A percentile compares a stretch with the other conserved stretches of the same genome.
These are phyloP conservation scores for Yamadazyma nakazawae DNA, from an alignment of 805 yeast species.

Conservation along the genomic window DNA sequence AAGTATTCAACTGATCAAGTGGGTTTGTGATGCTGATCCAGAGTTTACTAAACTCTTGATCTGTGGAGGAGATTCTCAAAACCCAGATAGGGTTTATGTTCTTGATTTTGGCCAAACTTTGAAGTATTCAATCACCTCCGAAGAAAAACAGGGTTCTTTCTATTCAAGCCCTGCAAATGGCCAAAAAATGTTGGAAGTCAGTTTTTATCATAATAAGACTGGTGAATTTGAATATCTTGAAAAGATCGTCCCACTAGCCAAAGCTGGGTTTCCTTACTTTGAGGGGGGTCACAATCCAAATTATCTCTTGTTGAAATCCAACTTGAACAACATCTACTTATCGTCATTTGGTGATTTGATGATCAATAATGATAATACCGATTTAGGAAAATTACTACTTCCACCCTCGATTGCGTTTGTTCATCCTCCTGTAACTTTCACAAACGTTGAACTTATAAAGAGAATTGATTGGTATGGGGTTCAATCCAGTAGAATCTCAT, in stretches of 20 bases:
- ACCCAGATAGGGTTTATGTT: conserved; percentile 35
- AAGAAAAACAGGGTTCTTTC: conserved; percentile 75
- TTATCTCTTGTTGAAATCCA: conserved; percentile 54
- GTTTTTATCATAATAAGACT: conserved; percentile 19
- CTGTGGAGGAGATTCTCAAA: conserved; percentile 58
- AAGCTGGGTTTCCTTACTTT: conserved; percentile 63
- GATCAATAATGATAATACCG: conserved; percentile 17
- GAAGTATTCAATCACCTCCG: conserved; percentile 74
- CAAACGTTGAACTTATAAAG: conserved; percentile 51
- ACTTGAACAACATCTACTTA: conserved; percentile 63
- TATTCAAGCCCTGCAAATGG: conserved; percentile 59
- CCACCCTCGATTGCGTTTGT: conserved; percentile 82
- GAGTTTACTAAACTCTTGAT: conserved; percentile 73
- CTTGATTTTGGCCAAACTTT: conserved; percentile 81
- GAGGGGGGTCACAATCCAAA: conserved; percentile 77
- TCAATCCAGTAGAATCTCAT: conserved; percentile 38
- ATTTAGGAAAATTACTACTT: conserved; percentile 39
- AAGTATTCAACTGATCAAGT: conserved; percentile 52
- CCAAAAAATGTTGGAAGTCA: conserved; percentile 25
- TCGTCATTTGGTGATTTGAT: conserved; percentile 46
- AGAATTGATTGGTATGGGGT: conserved; percentile 78
- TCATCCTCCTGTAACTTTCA: conserved; percentile 63
- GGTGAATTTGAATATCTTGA: conserved; percentile 24
- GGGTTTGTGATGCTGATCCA: conserved; percentile 81
- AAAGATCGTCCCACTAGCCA: conserved; percentile 29